phyloP scores from a whole-genome alignment of 192 early-diverging fungal species.

The Coemansia asiatica region DNA sequence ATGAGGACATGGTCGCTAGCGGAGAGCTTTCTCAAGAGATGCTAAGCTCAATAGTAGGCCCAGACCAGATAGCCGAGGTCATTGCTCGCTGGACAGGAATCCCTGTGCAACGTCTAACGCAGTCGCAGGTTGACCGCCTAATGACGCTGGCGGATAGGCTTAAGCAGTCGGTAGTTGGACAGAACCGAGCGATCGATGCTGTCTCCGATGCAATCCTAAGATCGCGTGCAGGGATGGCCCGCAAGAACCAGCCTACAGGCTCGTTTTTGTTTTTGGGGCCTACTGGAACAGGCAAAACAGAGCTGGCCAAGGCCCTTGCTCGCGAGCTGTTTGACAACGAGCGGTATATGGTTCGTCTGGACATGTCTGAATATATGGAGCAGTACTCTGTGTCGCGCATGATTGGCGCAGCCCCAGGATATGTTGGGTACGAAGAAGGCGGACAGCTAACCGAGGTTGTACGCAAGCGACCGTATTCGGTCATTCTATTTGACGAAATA shows the following conservation, averaged over 20 bases:
- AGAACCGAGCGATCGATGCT: conserved; percentile 85
- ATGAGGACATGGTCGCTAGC: conserved; percentile 62
- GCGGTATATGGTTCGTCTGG: conserved; percentile 92
- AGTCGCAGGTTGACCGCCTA: conserved; percentile 83
- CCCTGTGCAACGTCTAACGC: conserved; percentile 84
- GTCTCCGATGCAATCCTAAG: conserved; percentile 89
- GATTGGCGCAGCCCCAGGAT: conserved; percentile 95
- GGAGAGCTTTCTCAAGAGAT: conserved; percentile 58
- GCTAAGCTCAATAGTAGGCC: conserved; percentile 81
- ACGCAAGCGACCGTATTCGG: conserved; percentile 86
- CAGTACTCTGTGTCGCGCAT: conserved; percentile 82
- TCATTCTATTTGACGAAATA: conserved; percentile 97
- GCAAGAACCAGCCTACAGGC: conserved; percentile 77
- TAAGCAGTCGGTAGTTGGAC: conserved; percentile 86
- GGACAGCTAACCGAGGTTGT: conserved; percentile 95
- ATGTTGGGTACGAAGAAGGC: conserved; percentile 95
- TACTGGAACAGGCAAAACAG: conserved; percentile 94
- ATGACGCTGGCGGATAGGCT: conserved; percentile 76
- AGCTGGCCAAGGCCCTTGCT: conserved; percentile 75
- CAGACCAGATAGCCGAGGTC: conserved; percentile 93
- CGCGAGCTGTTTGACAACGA: conserved; percentile 95
- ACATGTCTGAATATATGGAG: conserved; percentile 99
- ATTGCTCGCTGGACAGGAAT: conserved; percentile 97
- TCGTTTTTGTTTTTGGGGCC: conserved; percentile 96
- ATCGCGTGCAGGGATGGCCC: conserved; percentile 86